phyloP scores from a whole-genome alignment of 768 basidiomycete genomes.

The Floccularia luteovirens region DNA sequence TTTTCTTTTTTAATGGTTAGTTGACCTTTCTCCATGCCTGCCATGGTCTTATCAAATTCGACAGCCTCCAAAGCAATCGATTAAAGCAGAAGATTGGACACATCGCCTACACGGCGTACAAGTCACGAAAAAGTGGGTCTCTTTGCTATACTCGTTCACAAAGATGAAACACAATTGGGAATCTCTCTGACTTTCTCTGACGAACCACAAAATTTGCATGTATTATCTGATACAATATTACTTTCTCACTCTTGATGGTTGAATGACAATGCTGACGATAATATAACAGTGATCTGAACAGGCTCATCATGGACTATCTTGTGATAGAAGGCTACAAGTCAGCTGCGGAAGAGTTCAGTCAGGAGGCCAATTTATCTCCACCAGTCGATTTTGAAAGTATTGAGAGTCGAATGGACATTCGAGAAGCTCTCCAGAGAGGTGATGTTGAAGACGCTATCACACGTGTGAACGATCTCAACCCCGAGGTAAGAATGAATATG shows the following conservation, averaged over 20 bases:
- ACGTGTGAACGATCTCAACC: slow-evolving; percentile 92
- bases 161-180: slow-evolving; percentile 87
- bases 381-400: slow-evolving; percentile 89
- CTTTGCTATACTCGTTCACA: slow-evolving; percentile 11
- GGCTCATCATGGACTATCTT: slow-evolving; percentile 94
- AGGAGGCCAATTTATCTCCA: slow-evolving; percentile 71
- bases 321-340: slow-evolving; percentile 97
- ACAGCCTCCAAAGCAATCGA: slow-evolving; percentile 45
- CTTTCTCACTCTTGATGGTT: slow-evolving; percentile 14
- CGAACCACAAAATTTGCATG: slow-evolving; percentile 68
- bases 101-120: slow-evolving; percentile 73
- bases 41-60: background rate
- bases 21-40: slow-evolving; percentile 6
- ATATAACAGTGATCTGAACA: slow-evolving; percentile 76
- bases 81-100: slow-evolving; percentile 85
- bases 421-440: slow-evolving; percentile 89
- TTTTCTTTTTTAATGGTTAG: slow-evolving; percentile 26
- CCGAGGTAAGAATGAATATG: slow-evolving; percentile 66
- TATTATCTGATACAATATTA: slow-evolving; percentile 68
- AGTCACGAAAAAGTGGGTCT: slow-evolving; percentile 84
- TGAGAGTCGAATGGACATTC: slow-evolving; percentile 89
- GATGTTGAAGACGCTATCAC: slow-evolving; percentile 94
- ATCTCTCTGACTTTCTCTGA: slow-evolving; percentile 90
- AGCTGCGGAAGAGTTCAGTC: slow-evolving; percentile 91
- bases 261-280: slow-evolving; percentile 12